These are phyloP conservation scores for Ganoderma multipileum DNA, from an alignment of 1,284 basidiomycete genomes.

Conservation along the genomic window DNA sequence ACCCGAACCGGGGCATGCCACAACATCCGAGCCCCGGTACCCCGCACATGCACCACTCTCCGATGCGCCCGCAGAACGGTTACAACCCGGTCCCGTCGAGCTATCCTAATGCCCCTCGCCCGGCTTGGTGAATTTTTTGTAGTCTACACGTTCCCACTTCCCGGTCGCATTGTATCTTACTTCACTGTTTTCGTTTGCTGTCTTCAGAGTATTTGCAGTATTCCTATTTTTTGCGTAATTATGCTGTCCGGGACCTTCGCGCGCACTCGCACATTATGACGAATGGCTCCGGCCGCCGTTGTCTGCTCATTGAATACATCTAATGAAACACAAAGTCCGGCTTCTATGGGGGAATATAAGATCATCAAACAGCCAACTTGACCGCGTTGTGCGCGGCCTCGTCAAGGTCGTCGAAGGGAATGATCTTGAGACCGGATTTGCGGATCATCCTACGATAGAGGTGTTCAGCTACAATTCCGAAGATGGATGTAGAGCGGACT, in stretches of 20 bases:
- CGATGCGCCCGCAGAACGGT: slow-evolving; percentile 31
- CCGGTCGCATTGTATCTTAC: slow-evolving; percentile 30
- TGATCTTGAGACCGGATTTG: slow-evolving; percentile 92
- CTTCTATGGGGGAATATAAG: slow-evolving; percentile 26
- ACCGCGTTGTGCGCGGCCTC: slow-evolving; percentile 89
- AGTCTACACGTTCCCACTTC: slow-evolving; percentile 21
- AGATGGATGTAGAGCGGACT: slow-evolving; percentile 39
- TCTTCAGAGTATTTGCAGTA: slow-evolving; percentile 30
- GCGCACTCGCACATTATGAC: slow-evolving; percentile 8
- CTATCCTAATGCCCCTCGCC: slow-evolving; percentile 38
- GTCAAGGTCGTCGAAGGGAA: slow-evolving; percentile 87
- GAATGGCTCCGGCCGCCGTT: slow-evolving; percentile 15
- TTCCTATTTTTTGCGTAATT: slow-evolving; percentile 30
- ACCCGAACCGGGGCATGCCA: slow-evolving; percentile 32
- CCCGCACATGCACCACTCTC: slow-evolving; percentile 29
- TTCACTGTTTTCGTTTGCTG: slow-evolving; percentile 37
- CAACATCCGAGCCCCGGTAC: slow-evolving; percentile 23
- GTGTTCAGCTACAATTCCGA: slow-evolving; percentile 1
- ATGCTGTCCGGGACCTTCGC: slow-evolving; percentile 29
- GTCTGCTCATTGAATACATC: slow-evolving; percentile 30
- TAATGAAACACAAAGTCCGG: slow-evolving; percentile 26
- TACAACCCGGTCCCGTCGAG: slow-evolving; percentile 36
- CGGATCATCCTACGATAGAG: slow-evolving; percentile 77
- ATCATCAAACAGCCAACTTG: slow-evolving; percentile 57
- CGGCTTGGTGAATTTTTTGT: slow-evolving; percentile 45